Percentiles rank a stretch among this genome's conserved stretches.
These are phyloP conservation scores for Stylosanthes scabra DNA, from an alignment of 331 rosid species.

Conservation along the genomic window DNA sequence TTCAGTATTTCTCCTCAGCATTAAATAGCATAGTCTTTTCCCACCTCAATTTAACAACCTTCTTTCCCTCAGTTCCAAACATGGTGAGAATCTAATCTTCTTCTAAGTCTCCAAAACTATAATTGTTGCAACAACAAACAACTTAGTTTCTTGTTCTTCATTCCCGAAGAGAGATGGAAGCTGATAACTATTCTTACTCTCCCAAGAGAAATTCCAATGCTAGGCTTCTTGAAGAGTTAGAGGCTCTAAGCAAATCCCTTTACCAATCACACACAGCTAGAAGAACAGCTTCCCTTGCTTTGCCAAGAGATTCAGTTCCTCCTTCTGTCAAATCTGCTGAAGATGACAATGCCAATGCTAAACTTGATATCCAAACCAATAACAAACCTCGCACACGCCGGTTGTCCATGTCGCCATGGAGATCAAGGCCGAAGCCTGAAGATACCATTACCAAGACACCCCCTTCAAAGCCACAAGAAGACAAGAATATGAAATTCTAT, in stretches of 20 bases:
- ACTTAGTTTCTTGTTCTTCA: background rate
- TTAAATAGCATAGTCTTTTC: conserved; percentile 41
- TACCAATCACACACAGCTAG: conserved; percentile 68
- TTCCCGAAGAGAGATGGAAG: conserved; percentile 52
- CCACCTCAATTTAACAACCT: conserved; percentile 38
- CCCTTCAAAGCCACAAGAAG: conserved; percentile 31
- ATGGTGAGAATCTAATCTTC: conserved; percentile 35
- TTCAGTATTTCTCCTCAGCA: conserved; percentile 26
- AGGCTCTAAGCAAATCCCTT: conserved; percentile 79
- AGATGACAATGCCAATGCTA: conserved; percentile 50
- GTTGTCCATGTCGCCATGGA: conserved; percentile 90
- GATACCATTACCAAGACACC: conserved; percentile 45
- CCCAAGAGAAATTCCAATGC: conserved; percentile 59
- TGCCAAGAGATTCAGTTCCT: conserved; percentile 61
- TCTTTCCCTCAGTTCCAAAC: conserved; percentile 3
- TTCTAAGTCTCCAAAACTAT: conserved; percentile 24
- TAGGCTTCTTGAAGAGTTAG: conserved; percentile 82
- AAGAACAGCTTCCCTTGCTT: conserved; percentile 83
- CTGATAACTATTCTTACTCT: conserved; percentile 41
- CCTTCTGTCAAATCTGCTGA: conserved; percentile 56
- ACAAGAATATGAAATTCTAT: conserved; percentile 37
- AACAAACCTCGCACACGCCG: conserved; percentile 58
- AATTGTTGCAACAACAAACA: conserved; percentile 11
- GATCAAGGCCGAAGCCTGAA: conserved; percentile 61
- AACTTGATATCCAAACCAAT: conserved; percentile 35